phyloP scores from a whole-genome alignment of 306 rosid species.

The Cucumis cinereus region DNA sequence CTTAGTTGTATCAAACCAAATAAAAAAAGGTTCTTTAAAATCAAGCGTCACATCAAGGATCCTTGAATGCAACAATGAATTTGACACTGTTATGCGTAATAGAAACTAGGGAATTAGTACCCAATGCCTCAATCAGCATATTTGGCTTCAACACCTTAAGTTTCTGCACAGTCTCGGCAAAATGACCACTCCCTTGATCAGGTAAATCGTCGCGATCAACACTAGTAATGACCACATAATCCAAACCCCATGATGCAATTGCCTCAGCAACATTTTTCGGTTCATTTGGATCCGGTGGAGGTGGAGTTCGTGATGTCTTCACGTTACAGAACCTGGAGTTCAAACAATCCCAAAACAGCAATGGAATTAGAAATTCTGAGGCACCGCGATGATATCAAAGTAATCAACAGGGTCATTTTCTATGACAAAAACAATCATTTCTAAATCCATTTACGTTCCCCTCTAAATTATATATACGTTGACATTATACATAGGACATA shows the following conservation, averaged over 20 bases:
- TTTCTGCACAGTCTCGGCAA: conserved; percentile 85
- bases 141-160: conserved; percentile 78
- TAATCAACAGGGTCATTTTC: not conserved
- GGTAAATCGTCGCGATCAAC: conserved; percentile 94
- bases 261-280: conserved; percentile 99
- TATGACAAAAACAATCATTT: not conserved
- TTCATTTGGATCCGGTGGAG: conserved; percentile 88
- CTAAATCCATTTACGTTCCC: not conserved
- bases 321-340: conserved; percentile 81
- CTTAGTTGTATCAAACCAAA: not conserved
- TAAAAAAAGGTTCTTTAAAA: not conserved
- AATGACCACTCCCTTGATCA: conserved; percentile 97
- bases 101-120: conserved; percentile 21
- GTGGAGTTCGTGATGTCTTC: conserved; percentile 92
- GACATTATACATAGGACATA: not conserved
- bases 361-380: not conserved
- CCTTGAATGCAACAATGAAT: not conserved
- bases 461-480: not conserved
- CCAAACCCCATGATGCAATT: conserved; percentile 97
- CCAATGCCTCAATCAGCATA: conserved; percentile 87
- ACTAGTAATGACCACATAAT: conserved; percentile 92
- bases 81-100: not conserved
- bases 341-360: not conserved
- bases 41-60: too few relatives aligned
- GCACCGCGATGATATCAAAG: not conserved